Evolutionary conservation across 164 flowering plant genomes (phyloP), one percentile per base, ranked within the genome.

Genomic region (Aristolochia contorta): DNA sequence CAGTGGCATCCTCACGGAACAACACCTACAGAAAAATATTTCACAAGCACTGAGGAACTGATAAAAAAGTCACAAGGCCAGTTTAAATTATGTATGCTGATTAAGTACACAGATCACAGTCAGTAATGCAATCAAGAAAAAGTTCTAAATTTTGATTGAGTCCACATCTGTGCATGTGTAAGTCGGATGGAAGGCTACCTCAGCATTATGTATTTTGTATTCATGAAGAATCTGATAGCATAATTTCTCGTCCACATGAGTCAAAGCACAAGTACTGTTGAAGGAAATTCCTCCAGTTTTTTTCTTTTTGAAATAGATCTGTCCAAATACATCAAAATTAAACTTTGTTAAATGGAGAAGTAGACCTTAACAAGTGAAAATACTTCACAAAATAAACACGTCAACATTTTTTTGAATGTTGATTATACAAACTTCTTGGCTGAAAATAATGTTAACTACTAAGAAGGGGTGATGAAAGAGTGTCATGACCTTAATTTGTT

Each of bases 1-100:
- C 99, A 9, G 99, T 89, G 47, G 99, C 94, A 87, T 94, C 94
- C 77, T 94, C 99, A 47, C 97, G 95, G 71, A 94, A 94, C 57
- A 94, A 76, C 18, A 94, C 58, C 99, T 94, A 59, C 21, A 72
- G 59, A 30, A 46, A 48, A 67, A 48, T 21, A 54, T 19, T 4
- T 37, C 9, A 37, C 12, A 37, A 37, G 0, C 12, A 37, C 43
- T 37, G 43, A 37, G 43, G 43, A 37, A 37, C 43, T 37, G 43
- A 37, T 37, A 37, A 37, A 37, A 10, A 10, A 6, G n/a, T 37
- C 12, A 6, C 43, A 37, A 37, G 43, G 9, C 43, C 9, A 37
- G 43, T 3, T 8, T 10, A 37, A 37, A 37, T 37, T 4, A 37
- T 37, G 43, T 37, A 37, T 37, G 43, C 7, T 7, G 9, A 37